These are phyloP conservation scores for Nemania abortiva DNA, from an alignment of 2,329 filamentous ascomycete genomes.

Conservation along the genomic window DNA sequence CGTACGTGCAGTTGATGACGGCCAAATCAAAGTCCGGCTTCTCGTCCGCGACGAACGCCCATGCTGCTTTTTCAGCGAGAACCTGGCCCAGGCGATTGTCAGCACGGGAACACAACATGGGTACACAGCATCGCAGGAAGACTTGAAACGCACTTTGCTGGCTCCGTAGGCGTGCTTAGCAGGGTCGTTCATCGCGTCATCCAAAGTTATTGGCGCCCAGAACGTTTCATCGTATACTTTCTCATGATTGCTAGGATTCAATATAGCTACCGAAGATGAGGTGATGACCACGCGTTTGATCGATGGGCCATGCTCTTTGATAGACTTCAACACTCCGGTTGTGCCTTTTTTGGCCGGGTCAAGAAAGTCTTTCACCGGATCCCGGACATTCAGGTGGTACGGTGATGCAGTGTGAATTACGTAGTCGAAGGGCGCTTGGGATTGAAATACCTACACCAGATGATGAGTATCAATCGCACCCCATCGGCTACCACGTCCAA, in stretches of 20 bases:
- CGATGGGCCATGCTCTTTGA: slow-evolving; percentile 57
- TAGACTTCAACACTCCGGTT: slow-evolving; percentile 61
- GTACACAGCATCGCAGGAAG: slow-evolving; percentile 8
- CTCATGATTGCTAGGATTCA: slow-evolving; percentile 54
- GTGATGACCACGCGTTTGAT: slow-evolving; percentile 74
- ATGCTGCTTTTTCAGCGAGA: slow-evolving; percentile 75
- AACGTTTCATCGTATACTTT: slow-evolving; percentile 56
- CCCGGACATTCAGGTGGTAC: slow-evolving; percentile 75
- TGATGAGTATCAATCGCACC: slow-evolving; percentile 1
- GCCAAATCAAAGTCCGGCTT: slow-evolving; percentile 70
- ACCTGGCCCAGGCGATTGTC: slow-evolving; percentile 60
- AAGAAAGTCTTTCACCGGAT: slow-evolving; percentile 61
- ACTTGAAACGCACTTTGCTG: slow-evolving; percentile 62
- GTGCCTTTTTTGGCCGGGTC: slow-evolving; percentile 69
- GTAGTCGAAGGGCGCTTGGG: slow-evolving; percentile 71
- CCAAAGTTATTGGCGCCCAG: slow-evolving; percentile 55
- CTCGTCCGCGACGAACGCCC: slow-evolving; percentile 70
- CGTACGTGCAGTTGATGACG: slow-evolving; percentile 72
- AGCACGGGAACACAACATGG: slow-evolving; percentile 26
- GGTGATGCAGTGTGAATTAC: slow-evolving; percentile 82
- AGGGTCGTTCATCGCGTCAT: slow-evolving; percentile 50
- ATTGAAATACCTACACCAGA: slow-evolving; percentile 52
- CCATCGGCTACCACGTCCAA: background rate
- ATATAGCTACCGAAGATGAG: slow-evolving; percentile 60
- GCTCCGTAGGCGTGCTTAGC: slow-evolving; percentile 51